Evolutionary conservation across 768 basidiomycete genomes (phyloP), one percentile per base, ranked within the genome.

Genomic region (Russula ochroleuca): DNA sequence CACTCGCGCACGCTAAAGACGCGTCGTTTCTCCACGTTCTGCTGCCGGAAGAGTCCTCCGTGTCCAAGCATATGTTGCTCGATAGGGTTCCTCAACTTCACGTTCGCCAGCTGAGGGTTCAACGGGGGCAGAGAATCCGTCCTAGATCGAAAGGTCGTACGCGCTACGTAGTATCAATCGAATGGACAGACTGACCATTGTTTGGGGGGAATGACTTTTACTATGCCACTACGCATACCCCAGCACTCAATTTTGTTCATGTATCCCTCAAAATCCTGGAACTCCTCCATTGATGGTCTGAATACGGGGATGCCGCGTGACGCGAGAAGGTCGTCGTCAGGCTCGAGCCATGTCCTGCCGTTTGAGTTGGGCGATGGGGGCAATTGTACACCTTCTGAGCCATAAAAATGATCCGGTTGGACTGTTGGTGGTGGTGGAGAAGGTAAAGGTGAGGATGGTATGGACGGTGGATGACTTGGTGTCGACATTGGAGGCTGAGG

Each of bases 281-380:
- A 97, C 70, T 98, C 93, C 56, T 88, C 87, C 85, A 95, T 88
- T 2, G 89, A 85, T 10, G 97, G 97, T 72, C 85, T 89, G 81
- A 99, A 99, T 13, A 99, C 94, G 6, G 96, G 97, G 51, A 98
- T 96, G 41, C 96, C 97, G 54, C 90, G 88, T 69, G 86, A 83
- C 0, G 91, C 90, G 33, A 85, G 71, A 28, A 85, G 89, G 78
- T 93, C 92, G 70, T 92, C 89, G 33, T 80, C 79, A n/a, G 92
- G 92, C 68, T 85, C 82, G 38, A 92, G 78, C 84, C 85, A 90
- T 41, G 80, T 77, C 65, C 81, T 80, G 33, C 83, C 83, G 65
- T 84, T 81, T 2, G 85, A 86, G 64, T 80, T 73, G 11, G 87
- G 87, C 8, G 88, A 88, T 9, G 82, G 84, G 2, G 83, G 83